Percentiles rank a stretch among this genome's conserved stretches.
Conservation (phyloP, 345 rosid species). For the Toxicodendron radicans region DNA sequence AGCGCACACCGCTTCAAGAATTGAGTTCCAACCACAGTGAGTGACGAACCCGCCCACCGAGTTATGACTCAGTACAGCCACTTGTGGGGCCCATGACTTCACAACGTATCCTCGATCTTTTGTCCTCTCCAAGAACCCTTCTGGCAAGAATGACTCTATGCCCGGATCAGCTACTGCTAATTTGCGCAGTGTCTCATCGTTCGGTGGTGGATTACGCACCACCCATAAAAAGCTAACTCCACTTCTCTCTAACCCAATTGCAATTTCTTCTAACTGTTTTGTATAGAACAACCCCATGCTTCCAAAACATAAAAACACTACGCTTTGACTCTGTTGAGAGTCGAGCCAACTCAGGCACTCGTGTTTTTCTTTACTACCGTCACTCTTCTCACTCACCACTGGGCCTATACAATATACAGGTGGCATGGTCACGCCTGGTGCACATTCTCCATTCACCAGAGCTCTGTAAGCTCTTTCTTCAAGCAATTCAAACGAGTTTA, state of each 20-base stretch:
- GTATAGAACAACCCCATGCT: constrained; percentile 34
- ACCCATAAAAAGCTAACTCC: constrained; percentile 45
- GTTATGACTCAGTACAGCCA: constrained; percentile 23
- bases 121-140: constrained; percentile 39
- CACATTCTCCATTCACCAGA: constrained; percentile 29
- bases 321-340: constrained; percentile 34
- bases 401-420: constrained; percentile 45
- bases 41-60: constrained; percentile 39
- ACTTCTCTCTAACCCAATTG: constrained; percentile 41
- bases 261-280: constrained; percentile 42
- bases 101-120: constrained; percentile 24
- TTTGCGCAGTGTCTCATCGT: neutral
- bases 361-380: neutral
- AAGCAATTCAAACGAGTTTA: constrained; percentile 34
- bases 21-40: constrained; percentile 43
- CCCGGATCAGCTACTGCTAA: neutral
- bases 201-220: constrained; percentile 31
- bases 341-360: constrained; percentile 41
- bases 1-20: constrained; percentile 36
- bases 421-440: constrained; percentile 22
- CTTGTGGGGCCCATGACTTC: constrained; percentile 39
- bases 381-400: neutral
- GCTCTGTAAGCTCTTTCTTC: constrained; percentile 30
- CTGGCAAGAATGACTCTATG: constrained; percentile 31
- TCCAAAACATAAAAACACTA: constrained; percentile 40